Percentiles rank a stretch among this genome's conserved stretches.
phyloP scores from a whole-genome alignment of 306 rosid genomes.

The Prinsepia uniflora region DNA sequence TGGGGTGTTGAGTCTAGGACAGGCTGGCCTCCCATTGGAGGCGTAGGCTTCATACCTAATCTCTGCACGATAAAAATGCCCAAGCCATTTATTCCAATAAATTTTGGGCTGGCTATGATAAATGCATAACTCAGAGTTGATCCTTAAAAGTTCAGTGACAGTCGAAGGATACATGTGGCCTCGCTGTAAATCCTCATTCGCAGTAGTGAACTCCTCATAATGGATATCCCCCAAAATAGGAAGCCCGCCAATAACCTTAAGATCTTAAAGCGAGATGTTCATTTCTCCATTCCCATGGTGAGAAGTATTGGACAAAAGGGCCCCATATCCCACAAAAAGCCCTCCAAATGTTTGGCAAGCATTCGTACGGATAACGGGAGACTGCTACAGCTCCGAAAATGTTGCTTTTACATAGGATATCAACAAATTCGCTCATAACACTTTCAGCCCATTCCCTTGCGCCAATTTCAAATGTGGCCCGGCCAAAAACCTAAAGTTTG shows the following conservation, averaged over 20 bases:
- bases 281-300: neutral
- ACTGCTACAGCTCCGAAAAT: neutral
- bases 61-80: neutral
- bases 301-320: neutral
- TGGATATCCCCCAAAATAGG: neutral
- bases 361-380: neutral
- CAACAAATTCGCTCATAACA: no score
- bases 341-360: rapidly evolving
- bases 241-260: no score
- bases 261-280: neutral
- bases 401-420: no score
- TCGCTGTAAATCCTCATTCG: neutral
- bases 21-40: no score
- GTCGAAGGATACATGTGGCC: neutral
- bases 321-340: neutral
- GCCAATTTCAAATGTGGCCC: no score
- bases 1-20: no score
- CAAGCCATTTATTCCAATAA: neutral
- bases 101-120: neutral
- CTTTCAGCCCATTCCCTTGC: no score
- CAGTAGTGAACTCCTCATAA: neutral
- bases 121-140: neutral
- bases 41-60: no score
- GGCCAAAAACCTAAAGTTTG: no score
- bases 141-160: neutral